Conservation (phyloP, 108 stramenopile genomes). For the Mediolabrus comicus region DNA sequence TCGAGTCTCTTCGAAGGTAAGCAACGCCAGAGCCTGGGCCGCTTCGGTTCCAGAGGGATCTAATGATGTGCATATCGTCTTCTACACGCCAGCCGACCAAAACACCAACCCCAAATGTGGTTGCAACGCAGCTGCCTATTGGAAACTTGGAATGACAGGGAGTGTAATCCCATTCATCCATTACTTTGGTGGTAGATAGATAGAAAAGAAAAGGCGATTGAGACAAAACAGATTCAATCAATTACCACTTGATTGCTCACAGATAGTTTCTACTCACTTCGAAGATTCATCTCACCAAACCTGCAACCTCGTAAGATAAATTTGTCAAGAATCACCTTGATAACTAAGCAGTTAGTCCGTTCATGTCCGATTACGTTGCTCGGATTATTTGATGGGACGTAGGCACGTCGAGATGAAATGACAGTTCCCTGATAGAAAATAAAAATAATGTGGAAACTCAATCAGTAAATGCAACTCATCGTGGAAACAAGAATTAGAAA, state of each 20-base stretch:
- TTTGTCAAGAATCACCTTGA: slow-evolving; percentile 75
- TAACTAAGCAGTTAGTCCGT: slow-evolving; percentile 67
- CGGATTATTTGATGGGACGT: slow-evolving; percentile 22
- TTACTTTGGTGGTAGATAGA: no score
- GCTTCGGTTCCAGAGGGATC: slow-evolving; percentile 77
- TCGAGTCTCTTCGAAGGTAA: slow-evolving; percentile 55
- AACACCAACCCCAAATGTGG: slow-evolving; percentile 82
- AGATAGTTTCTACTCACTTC: no score
- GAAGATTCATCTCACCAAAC: slow-evolving; percentile 75
- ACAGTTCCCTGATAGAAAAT: slow-evolving; percentile 51
- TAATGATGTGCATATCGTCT: slow-evolving; percentile 83
- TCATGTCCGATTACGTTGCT: slow-evolving; percentile 7
- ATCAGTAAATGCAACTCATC: neutral
- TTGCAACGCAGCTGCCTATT: slow-evolving; percentile 83
- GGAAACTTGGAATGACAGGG: slow-evolving; percentile 85
- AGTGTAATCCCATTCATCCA: slow-evolving; percentile 79
- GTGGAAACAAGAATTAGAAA: neutral
- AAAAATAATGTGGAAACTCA: neutral
- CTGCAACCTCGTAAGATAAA: slow-evolving; percentile 72
- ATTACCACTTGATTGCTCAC: no score
- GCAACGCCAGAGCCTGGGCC: slow-evolving; percentile 56
- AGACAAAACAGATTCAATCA: no score
- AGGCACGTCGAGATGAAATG: slow-evolving; percentile 63
- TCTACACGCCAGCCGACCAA: slow-evolving; percentile 89
- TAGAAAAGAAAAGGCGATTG: no score